Conservation (phyloP, 2,329 filamentous ascomycete genomes). For the Cladosporium sp. region DNA sequence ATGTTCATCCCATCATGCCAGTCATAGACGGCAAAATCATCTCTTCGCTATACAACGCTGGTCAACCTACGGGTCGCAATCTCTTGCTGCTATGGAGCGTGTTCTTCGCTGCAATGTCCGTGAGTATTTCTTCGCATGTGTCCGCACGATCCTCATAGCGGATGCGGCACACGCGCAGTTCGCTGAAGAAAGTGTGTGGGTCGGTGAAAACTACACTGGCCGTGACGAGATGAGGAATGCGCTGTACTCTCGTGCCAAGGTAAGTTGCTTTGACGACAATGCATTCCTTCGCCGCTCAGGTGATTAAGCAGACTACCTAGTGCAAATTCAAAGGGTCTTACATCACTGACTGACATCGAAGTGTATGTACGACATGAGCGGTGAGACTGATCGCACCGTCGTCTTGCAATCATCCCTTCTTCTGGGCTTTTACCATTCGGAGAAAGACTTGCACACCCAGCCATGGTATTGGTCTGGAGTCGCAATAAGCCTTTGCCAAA, state of each 20-base stretch:
- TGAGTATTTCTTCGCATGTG: background rate
- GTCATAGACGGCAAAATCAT: conserved; percentile 16
- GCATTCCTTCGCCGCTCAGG: no score
- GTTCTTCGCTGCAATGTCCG: conserved; percentile 17
- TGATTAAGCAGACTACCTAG: no score
- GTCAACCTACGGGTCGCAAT: conserved; percentile 11
- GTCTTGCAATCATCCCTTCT: conserved; percentile 15
- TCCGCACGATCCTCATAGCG: no score
- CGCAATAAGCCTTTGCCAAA: conserved; percentile 15
- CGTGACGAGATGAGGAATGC: conserved; percentile 14
- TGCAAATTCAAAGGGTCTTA: no score
- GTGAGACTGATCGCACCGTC: conserved; percentile 14
- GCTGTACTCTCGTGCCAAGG: conserved; percentile 14
- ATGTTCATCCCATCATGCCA: conserved; percentile 16
- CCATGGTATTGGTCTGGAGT: conserved; percentile 18
- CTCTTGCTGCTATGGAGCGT: conserved; percentile 18
- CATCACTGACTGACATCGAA: background rate
- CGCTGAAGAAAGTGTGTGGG: background rate
- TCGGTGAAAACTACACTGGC: background rate
- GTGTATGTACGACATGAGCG: conserved; percentile 15
- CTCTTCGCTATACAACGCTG: conserved; percentile 12
- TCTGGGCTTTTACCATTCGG: conserved; percentile 14
- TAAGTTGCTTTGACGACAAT: background rate
- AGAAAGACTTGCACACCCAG: conserved; percentile 15
- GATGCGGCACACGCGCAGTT: no score